Percentiles rank a stretch among this genome's conserved stretches.
phyloP scores from a whole-genome alignment of 768 basidiomycete genomes.

The Mycena olivaceomarginata region DNA sequence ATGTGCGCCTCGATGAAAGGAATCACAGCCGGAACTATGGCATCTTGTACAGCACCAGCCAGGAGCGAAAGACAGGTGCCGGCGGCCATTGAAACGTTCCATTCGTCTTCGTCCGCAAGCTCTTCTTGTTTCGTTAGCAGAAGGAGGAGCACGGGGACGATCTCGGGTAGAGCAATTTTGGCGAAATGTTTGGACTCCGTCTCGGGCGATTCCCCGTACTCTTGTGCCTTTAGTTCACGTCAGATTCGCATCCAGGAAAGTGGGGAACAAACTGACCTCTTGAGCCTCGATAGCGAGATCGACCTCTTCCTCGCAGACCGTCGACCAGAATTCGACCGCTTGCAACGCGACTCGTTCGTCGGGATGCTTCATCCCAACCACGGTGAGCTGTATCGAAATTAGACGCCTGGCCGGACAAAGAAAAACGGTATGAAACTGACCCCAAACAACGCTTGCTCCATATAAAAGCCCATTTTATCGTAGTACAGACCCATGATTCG shows the following conservation, averaged over 20 bases:
- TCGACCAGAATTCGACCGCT: slow-evolving; percentile 99
- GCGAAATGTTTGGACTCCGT: slow-evolving; percentile 94
- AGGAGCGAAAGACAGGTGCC: slow-evolving; percentile 93
- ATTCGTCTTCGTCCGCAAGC: slow-evolving; percentile 98
- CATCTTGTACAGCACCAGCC: slow-evolving; percentile 93
- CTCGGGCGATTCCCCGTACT: slow-evolving; percentile 92
- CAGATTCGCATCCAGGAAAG: slow-evolving; percentile 5
- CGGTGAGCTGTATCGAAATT: slow-evolving; percentile 81
- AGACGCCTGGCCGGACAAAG: slow-evolving; percentile 20
- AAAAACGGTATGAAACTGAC: slow-evolving; percentile 67
- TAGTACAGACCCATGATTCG: slow-evolving; percentile 99
- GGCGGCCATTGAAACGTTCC: slow-evolving; percentile 99
- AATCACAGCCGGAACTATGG: slow-evolving; percentile 93
- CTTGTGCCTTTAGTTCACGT: slow-evolving; percentile 77
- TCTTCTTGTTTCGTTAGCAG: slow-evolving; percentile 96
- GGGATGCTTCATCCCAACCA: slow-evolving; percentile 96
- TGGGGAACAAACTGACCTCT: slow-evolving; percentile 73
- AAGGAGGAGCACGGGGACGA: slow-evolving; percentile 92
- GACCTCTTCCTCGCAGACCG: slow-evolving; percentile 98
- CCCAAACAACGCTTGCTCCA: slow-evolving; percentile 99
- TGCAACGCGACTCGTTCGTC: slow-evolving; percentile 96
- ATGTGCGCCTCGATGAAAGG: slow-evolving; percentile 99
- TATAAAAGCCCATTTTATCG: slow-evolving; percentile 99
- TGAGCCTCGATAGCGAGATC: slow-evolving; percentile 94
- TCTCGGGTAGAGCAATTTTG: slow-evolving; percentile 95